phyloP scores from a whole-genome alignment of 768 basidiomycete genomes.

The Pleurotus giganteus region DNA sequence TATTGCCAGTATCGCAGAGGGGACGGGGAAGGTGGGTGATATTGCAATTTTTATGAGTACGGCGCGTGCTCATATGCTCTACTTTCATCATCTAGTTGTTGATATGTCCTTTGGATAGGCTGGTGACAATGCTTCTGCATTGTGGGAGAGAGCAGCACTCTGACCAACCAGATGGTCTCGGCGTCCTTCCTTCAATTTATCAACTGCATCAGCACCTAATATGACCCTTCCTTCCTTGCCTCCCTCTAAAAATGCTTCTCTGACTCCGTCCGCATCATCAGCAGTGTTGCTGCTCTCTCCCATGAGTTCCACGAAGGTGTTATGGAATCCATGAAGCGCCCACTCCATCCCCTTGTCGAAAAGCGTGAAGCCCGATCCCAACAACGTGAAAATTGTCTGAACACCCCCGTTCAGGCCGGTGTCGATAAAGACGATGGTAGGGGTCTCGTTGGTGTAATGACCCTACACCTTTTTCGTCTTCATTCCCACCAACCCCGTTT shows the following conservation, averaged over 20 bases:
- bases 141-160: conserved; percentile 63
- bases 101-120: conserved; percentile 34
- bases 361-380: conserved; percentile 55
- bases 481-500: no score
- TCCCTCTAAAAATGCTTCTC: conserved; percentile 72
- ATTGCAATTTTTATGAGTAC: no score
- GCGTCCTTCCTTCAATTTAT: conserved; percentile 68
- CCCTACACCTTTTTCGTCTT: no score
- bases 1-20: conserved; percentile 83
- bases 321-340: conserved; percentile 68
- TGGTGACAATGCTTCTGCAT: conserved; percentile 67
- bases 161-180: conserved; percentile 66
- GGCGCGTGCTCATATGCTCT: no score
- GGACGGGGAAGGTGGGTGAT: conserved; percentile 67
- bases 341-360: conserved; percentile 68
- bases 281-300: conserved; percentile 50
- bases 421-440: conserved; percentile 79
- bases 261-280: conserved; percentile 59
- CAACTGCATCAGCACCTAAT: conserved; percentile 60
- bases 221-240: conserved; percentile 73
- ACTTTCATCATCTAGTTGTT: not conserved
- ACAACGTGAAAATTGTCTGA: conserved; percentile 25
- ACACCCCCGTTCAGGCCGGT: conserved; percentile 59
- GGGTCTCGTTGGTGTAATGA: conserved; percentile 75
- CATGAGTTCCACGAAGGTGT: conserved; percentile 52